Evolutionary conservation across 2,329 filamentous ascomycete genomes (phyloP), one percentile per base, ranked within the genome.

Genomic region (Plectosphaerella sp.): DNA sequence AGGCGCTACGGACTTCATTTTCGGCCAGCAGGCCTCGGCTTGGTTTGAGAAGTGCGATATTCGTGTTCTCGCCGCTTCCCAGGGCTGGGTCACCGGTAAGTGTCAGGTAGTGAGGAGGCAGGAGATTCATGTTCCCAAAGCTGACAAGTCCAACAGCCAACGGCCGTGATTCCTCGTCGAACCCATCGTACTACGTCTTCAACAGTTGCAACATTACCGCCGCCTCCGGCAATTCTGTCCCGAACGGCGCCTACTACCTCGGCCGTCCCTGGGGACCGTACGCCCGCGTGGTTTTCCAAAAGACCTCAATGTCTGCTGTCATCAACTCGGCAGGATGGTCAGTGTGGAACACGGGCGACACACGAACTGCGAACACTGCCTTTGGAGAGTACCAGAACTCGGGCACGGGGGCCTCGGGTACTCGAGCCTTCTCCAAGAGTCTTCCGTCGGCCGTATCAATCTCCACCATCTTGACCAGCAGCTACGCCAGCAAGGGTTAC

Each of bases 331-430:
- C 76, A 0, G 84, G 84, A 0, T 87, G 84, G 83, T 63, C 59
- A 2, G 61, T 70, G 25, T 87, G 84, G 84, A 74, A 74, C 52
- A 67, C 58, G 2, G 70, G 68, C 3, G 69, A 76, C 43, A 62
- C 71, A n/a, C 71, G 74, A 36, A 83, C 79, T 1, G 71, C 69
- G 35, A 67, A 79, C 43, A 77, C 86, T 1, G 64, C 70, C 24
- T 86, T 80, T 56, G 79, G 67, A 10, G 84, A 87, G 70, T 86
- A 78, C 60, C 66, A 59, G 18, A 87, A 87, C 65, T 74, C 73
- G 1, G 84, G 84, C 1, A 62, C 68, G 33, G 84, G 84, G 2
- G 71, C 82, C 3, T 64, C 67, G 16, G 81, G 81, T 1, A 73
- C 70, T 0, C 70, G 83, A 48, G 82, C 79, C 10, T 75, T 71